Evolutionary conservation across 148 eudicot genomes (phyloP), one percentile per base, ranked within the genome.

Genomic region (Diospyros lotus): DNA sequence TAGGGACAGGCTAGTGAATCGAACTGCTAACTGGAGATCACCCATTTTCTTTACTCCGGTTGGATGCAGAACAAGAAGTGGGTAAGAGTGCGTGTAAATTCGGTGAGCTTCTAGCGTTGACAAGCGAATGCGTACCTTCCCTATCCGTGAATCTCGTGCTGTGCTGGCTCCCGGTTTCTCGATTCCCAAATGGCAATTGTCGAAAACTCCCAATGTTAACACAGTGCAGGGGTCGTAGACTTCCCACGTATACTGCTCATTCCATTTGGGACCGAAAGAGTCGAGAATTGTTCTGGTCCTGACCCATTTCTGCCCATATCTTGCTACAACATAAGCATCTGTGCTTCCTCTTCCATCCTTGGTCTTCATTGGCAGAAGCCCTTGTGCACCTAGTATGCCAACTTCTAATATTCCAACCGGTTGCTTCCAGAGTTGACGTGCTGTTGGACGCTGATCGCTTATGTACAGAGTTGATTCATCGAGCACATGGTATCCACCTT

Each of bases 401-500:
- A 84, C 80, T 71, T 84, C 82, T 17, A 81, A 59, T 43, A 81
- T 70, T 7, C 87, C 82, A 14, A 79, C 77, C 0, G 87, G 80
- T 28, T 78, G 84, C 76, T 84, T 79, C 84, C 84, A 84, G 5
- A 84, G 84, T 73, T 84, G 84, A 63, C 71, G 75, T 18, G 80
- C 80, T 1, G 82, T 81, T 28, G 87, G 84, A 44, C 84, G 59
- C 58, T 78, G 77, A 77, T 84, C 87, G 63, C 84, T 81, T 51
- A 79, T 79, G 75, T 84, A 84, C 84, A 84, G 44, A 6, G 84
- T 76, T 39, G 82, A 79, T 41, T 81, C 84, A 66, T 84, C 87
- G 1, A 81, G 78, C 12, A 84, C 87, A 73, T 84, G 84, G 64
- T 84, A 84, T 58, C 82, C 82, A 41, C 87, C 87, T 78, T 84